Percentiles rank a stretch among this genome's conserved stretches.
These are phyloP conservation scores for Pleurotus tuoliensis DNA, from an alignment of 768 basidiomycete species.

Conservation along the genomic window DNA sequence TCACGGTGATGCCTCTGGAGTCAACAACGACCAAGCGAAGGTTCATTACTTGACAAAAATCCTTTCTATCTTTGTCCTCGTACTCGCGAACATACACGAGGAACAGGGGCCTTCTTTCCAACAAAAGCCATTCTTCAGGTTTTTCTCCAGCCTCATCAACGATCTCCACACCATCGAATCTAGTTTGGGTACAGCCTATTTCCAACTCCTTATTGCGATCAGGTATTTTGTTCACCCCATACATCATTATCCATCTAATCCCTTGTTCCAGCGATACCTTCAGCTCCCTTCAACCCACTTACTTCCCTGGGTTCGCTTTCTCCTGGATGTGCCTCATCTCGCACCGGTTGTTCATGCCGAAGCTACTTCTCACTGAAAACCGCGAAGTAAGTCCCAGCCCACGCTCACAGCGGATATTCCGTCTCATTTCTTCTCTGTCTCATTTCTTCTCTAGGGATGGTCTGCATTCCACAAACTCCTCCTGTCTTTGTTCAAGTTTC, in stretches of 20 bases:
- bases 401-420: background rate
- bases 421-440: slow-evolving; percentile 9
- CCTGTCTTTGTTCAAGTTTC: slow-evolving; percentile 91
- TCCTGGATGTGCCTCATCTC: slow-evolving; percentile 98
- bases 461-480: slow-evolving; percentile 93
- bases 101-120: slow-evolving; percentile 90
- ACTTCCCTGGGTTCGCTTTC: slow-evolving; percentile 97
- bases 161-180: slow-evolving; percentile 86
- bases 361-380: slow-evolving; percentile 81
- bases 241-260: slow-evolving; percentile 12
- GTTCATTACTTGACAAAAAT: slow-evolving; percentile 97
- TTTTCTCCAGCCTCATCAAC: slow-evolving; percentile 94
- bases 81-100: slow-evolving; percentile 92
- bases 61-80: slow-evolving; percentile 93
- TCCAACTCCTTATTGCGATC: slow-evolving; percentile 82
- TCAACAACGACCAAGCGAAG: slow-evolving; percentile 92
- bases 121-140: slow-evolving; percentile 97
- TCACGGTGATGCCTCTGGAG: slow-evolving; percentile 91
- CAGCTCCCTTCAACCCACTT: slow-evolving; percentile 92
- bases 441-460: slow-evolving; percentile 63
- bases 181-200: slow-evolving; percentile 85
- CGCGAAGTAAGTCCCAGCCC: slow-evolving; percentile 59
- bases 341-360: slow-evolving; percentile 96
- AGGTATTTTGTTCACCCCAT: slow-evolving; percentile 46
- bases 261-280: slow-evolving; percentile 74